Conservation (phyloP, 2,329 filamentous ascomycete species). For the Aspergillus jensenii region DNA sequence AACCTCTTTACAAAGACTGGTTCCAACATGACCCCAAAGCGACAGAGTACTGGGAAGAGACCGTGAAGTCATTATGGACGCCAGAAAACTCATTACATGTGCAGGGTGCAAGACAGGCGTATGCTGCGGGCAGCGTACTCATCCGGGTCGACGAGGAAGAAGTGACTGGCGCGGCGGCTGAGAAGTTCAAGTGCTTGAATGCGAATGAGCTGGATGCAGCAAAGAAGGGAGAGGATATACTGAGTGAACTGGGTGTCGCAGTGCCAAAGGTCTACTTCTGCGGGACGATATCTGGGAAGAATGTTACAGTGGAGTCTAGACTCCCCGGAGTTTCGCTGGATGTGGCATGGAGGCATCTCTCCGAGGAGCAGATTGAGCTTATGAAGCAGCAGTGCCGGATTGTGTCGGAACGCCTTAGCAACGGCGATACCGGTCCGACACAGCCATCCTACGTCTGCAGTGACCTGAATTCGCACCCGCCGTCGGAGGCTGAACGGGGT, state of each 20-base stretch:
- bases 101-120: conserved; percentile 32
- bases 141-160: conserved; percentile 36
- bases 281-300: conserved; percentile 38
- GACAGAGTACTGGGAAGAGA: conserved; percentile 36
- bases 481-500: conserved; percentile 24
- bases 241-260: conserved; percentile 33
- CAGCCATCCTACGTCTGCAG: conserved; percentile 36
- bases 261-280: conserved; percentile 40
- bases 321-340: conserved; percentile 42
- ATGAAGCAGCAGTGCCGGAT: conserved; percentile 40
- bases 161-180: conserved; percentile 25
- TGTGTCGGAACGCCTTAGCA: conserved; percentile 30
- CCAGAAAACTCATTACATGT: conserved; percentile 33
- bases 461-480: conserved; percentile 31
- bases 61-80: conserved; percentile 32
- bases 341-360: conserved; percentile 39
- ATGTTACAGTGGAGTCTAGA: conserved; percentile 41
- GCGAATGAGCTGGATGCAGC: conserved; percentile 39
- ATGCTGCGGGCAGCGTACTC: conserved; percentile 37
- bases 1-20: conserved; percentile 34
- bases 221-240: conserved; percentile 32
- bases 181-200: conserved; percentile 35
- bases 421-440: conserved; percentile 24
- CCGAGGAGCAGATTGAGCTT: conserved; percentile 29
- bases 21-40: conserved; percentile 29